Base-by-base conservation (phyloP, 2,329 filamentous ascomycete genomes). In the Nigrospora oryzae region DNA sequence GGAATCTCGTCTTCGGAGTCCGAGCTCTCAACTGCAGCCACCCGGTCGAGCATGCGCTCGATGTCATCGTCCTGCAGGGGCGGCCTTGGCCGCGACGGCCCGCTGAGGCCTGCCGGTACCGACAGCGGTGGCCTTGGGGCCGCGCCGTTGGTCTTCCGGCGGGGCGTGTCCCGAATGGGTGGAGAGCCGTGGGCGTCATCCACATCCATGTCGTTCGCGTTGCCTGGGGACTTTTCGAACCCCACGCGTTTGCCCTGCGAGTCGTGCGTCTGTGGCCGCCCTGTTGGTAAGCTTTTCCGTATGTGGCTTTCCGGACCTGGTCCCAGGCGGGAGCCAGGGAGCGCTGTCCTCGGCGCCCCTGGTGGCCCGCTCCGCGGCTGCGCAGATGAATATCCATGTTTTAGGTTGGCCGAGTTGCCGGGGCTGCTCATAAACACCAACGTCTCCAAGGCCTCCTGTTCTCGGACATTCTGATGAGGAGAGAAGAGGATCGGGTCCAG, bases 371-470 rank as follows among this genome's bases (percentile, higher is more conserved):
- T 52, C 33, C 56, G 50, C 49, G 57, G 44, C 46, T 68, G 58
- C 2, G 66, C 63, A 12, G 62, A 53, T 3, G 75, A 70, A 46
- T 79, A 79, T 11, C 64, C 59, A 48, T 77, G 75, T 50, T 78
- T 78, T 53, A 83, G 63, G 48, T 79, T 81, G 36, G 76, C 71
- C 38, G 83, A 84, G 61, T 87, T 86, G 14, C 83, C 83, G 0
- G 85, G 85, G 50, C 83, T 87, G 56, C 86, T 89, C 80, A 93
- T 85, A 57, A 90, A 89, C 23, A 91, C 69, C 19, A 93, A 65
- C 1, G 85, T 84, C 58, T 90, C 86, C 39, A 91, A 81, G 6
- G 87, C 87, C 55, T 91, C 87, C 56, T 89, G 85, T 58, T 93
- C 87, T 42, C 85, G 77, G 10, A 77, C 68, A 17, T 80, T 81